Percentiles rank a stretch among this genome's conserved stretches.
phyloP scores from a whole-genome alignment of 805 yeast species.

The Candida boleticola region DNA sequence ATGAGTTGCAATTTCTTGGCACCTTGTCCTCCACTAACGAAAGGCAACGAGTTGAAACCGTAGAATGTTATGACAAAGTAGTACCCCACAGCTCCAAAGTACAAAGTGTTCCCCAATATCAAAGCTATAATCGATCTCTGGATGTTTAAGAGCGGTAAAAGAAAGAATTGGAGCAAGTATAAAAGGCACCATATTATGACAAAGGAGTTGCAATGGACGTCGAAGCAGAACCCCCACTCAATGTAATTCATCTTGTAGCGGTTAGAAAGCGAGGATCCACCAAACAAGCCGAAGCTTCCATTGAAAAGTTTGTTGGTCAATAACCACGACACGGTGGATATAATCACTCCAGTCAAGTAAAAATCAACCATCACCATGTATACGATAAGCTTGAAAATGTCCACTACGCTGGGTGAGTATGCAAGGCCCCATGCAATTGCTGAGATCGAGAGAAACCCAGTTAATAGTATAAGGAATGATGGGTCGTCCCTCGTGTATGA shows the following conservation, averaged over 20 bases:
- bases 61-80: constrained; percentile 80
- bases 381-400: constrained; percentile 63
- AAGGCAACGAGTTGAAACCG: constrained; percentile 62
- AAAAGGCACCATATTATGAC: constrained; percentile 73
- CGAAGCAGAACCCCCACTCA: constrained; percentile 96
- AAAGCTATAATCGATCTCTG: constrained; percentile 62
- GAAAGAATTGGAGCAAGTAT: constrained; percentile 69
- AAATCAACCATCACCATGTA: constrained; percentile 88
- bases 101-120: constrained; percentile 74
- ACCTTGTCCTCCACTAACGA: constrained; percentile 37
- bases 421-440: constrained; percentile 92
- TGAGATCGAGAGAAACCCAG: constrained; percentile 63
- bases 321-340: constrained; percentile 74
- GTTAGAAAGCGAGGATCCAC: constrained; percentile 8
- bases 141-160: constrained; percentile 68
- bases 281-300: constrained; percentile 22
- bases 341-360: constrained; percentile 61
- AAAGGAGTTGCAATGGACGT: constrained; percentile 90
- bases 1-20: constrained; percentile 48
- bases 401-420: constrained; percentile 61
- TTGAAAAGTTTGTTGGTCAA: constrained; percentile 65
- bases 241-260: constrained; percentile 38
- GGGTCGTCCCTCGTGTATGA: constrained; percentile 93
- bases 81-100: constrained; percentile 69
- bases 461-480: constrained; percentile 71